Percentiles rank a stretch among this genome's conserved stretches.
phyloP scores from a whole-genome alignment of 108 stramenopile genomes.

The Skeletonema costatum region DNA sequence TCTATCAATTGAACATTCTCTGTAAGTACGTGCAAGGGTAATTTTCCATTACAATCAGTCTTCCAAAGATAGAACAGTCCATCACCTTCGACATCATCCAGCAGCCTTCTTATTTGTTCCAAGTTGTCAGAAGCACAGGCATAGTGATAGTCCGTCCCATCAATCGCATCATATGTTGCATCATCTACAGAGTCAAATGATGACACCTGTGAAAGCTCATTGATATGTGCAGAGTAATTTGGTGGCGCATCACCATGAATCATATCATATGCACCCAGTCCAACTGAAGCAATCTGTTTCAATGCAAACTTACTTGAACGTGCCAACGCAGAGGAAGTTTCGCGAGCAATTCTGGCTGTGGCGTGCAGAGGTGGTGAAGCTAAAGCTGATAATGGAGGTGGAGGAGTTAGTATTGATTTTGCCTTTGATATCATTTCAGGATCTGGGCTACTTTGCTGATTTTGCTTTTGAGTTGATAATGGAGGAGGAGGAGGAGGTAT shows the following conservation, averaged over 20 bases:
- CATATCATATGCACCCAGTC: constrained; percentile 23
- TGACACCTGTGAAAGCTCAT: background rate
- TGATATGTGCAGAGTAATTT: background rate
- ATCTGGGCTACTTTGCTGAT: no score
- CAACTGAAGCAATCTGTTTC: constrained; percentile 33
- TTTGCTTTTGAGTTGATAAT: background rate
- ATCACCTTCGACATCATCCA: constrained; percentile 2
- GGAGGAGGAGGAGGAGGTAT: background rate
- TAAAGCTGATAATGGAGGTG: background rate
- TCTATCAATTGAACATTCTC: constrained; percentile 26
- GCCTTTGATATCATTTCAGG: background rate
- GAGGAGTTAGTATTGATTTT: constrained; percentile 3
- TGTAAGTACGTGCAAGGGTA: constrained; percentile 35
- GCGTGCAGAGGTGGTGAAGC: background rate
- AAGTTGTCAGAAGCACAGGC: constrained; percentile 37
- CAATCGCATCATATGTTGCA: background rate
- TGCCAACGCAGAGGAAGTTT: constrained; percentile 25
- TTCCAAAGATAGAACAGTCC: background rate
- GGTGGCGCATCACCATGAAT: constrained; percentile 3
- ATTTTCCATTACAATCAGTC: constrained; percentile 14
- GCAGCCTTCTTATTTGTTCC: constrained; percentile 7
- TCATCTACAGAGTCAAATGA: constrained; percentile 18
- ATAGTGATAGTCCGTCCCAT: constrained; percentile 37
- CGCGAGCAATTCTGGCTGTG: constrained; percentile 11
- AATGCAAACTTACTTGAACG: constrained; percentile 22